Base-by-base conservation (phyloP, 23 red algal species). In the Gracilariopsis chorda region DNA sequence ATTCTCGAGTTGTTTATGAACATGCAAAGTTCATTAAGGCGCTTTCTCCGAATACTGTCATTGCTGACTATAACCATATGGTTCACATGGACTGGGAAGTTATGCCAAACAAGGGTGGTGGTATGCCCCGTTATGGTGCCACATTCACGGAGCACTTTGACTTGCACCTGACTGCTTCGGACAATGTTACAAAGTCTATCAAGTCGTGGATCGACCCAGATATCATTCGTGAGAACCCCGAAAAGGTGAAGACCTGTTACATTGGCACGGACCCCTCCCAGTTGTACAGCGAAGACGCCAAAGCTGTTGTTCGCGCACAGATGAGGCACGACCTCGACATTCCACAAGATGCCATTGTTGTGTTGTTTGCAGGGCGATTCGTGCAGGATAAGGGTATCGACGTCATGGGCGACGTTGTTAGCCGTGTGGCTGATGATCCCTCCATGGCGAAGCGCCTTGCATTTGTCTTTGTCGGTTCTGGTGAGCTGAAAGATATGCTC, bases 31-130 rank as follows among this genome's bases (percentile, higher is more conserved):
- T 88, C 62, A 88, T 88, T 28, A 88, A 88, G 51, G 65, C 64
- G 27, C 34, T 88, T 43, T 88, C 83, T 11, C 83, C 83, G 35
- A 45, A 48, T 13, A 65, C 80, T 51, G 36, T 85, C 40, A 67
- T 85, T 70, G 80, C 80, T 48, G 80, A 85, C 57, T 85, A 85
- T 58, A 85, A 67, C 57, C 80, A 85, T 61, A 85, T 85, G 80
- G 80, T 85, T 8, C 60, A 85, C 28, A 48, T 85, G 80, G 59
- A 67, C 17, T 85, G 80, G 80, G 72, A 78, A 35, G 72, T 78
- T 3, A 29, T 78, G n/a, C 72, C 80, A 46, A 43, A 59, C 20
- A 69, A 85, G n/a, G 80, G 80, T 17, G 80, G 83, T 20, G 83
- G 65, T 7, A 88, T 88, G 83, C 83, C 83, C 14, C 65, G 83